Percentiles rank a stretch among this genome's conserved stretches.
Evolutionary conservation across 2,329 filamentous ascomycete species (phyloP).

Genomic region (Verticillium dahliae): DNA sequence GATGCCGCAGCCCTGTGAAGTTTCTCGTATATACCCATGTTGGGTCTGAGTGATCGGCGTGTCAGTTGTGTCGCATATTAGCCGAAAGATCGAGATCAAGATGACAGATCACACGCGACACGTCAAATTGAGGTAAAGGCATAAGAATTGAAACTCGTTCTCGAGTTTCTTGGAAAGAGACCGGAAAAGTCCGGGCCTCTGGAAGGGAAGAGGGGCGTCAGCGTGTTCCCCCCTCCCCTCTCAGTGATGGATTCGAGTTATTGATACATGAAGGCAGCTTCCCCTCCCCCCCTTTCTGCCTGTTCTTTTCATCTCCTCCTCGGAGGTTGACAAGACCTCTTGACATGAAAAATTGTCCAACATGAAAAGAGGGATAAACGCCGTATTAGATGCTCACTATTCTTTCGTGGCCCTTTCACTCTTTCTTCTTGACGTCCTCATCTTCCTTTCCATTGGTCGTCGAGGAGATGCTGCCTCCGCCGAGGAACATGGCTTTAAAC

Average conservation of each 20-base stretch:
- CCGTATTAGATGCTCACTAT: neutral
- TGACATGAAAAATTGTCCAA: neutral
- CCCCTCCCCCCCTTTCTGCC: too few species aligned
- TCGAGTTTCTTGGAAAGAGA: neutral
- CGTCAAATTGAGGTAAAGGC: neutral
- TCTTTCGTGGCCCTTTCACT: neutral
- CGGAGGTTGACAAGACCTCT: neutral
- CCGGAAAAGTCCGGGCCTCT: neutral
- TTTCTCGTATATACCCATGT: too few species aligned
- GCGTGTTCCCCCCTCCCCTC: neutral
- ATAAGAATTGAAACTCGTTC: neutral
- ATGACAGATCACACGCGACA: neutral
- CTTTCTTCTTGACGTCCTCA: slow-evolving; percentile 5
- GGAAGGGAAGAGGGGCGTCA: neutral
- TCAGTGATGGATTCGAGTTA: neutral
- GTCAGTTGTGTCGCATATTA: neutral
- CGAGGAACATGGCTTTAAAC: slow-evolving; percentile 47
- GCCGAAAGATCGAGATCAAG: neutral
- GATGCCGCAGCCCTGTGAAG: neutral
- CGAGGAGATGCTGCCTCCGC: slow-evolving; percentile 1
- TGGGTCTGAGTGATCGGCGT: neutral
- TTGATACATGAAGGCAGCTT: neutral
- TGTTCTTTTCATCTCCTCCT: neutral
- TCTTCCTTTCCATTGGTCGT: slow-evolving; percentile 3
- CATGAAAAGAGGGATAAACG: neutral